Conservation (phyloP, 306 rosid genomes). For the Boehmeria nivea region DNA sequence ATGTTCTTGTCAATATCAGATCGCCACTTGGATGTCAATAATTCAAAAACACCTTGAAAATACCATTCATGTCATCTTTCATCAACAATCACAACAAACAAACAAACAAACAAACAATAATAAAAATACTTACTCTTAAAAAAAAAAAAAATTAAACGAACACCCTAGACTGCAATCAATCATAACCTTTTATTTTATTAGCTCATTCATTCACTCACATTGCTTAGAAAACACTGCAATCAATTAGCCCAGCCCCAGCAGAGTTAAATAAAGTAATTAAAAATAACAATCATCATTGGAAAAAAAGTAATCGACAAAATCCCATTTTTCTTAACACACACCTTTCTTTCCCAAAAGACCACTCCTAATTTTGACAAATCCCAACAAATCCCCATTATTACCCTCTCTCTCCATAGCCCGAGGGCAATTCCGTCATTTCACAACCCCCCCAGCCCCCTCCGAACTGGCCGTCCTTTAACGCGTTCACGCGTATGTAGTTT, state of each 20-base stretch:
- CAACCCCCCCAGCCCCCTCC: not conserved
- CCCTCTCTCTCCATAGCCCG: no score
- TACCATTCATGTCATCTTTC: not conserved
- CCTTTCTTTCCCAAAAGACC: constrained; percentile 6
- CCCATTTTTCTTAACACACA: not conserved
- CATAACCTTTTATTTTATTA: no score
- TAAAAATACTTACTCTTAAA: not conserved
- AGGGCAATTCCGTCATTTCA: not conserved
- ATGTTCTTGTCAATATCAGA: constrained; percentile 15
- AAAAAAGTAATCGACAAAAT: no score
- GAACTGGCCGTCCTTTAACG: constrained; percentile 33
- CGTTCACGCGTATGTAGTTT: constrained; percentile 55
- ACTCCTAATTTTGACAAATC: not conserved
- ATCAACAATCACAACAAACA: no score
- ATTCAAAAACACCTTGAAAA: not conserved
- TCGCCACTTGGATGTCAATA: not conserved
- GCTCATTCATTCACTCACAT: not conserved
- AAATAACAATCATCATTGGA: no score
- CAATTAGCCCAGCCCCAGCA: not conserved
- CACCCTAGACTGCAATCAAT: no score
- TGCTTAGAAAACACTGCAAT: constrained; percentile 4
- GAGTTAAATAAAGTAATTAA: not conserved
- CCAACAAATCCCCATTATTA: not conserved
- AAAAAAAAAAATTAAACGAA: not conserved
- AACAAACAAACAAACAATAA: no score